Base-by-base conservation (phyloP, 331 rosid genomes). In the Arachis monticola region DNA sequence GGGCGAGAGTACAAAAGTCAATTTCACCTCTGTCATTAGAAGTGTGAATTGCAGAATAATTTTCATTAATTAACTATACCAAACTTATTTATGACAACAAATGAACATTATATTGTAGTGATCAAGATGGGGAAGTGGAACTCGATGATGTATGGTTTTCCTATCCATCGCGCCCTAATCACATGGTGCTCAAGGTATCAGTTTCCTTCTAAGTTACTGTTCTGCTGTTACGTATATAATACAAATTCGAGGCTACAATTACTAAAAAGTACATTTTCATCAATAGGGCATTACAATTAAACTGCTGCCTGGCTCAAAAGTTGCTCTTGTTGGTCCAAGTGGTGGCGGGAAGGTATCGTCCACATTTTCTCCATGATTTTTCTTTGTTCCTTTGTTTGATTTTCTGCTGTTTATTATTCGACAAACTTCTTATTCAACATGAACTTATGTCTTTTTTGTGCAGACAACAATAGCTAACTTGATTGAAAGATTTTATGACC, bases 321-420 rank as follows among this genome's bases (percentile, higher is more conserved):
- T 88, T 53, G 93, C 97, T 81, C 97, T 92, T 51, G 96, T 92
- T 74, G 97, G 97, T 75, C 97, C 96, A 8, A 92, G 97, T 3
- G 97, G 96, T 31, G 97, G 97, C 0, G 96, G 97, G 80, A 92
- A 92, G 86, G 97, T 89, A 83, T 64, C 45, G 30, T 66, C 35
- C 72, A 51, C 55, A 55, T 31, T 0, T 17, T 77, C 2, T 14
- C 42, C 53, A 75, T 27, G 10, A 59, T 27, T 30, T 62, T 44
- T 66, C 40, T 9, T 63, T 69, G 60, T 65, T 51, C 27, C 22
- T 42, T 0, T 63, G 45, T 61, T 74, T 59, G 22, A 44, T 59
- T 79, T 53, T 10, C 27, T 22, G 50, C 46, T 47, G 58, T 31
- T 59, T 64, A 41, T 80, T 64, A 50, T 58, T 76, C 44, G 67